phyloP scores from a whole-genome alignment of 257 asterid genomes.

The Mentha longifolia region DNA sequence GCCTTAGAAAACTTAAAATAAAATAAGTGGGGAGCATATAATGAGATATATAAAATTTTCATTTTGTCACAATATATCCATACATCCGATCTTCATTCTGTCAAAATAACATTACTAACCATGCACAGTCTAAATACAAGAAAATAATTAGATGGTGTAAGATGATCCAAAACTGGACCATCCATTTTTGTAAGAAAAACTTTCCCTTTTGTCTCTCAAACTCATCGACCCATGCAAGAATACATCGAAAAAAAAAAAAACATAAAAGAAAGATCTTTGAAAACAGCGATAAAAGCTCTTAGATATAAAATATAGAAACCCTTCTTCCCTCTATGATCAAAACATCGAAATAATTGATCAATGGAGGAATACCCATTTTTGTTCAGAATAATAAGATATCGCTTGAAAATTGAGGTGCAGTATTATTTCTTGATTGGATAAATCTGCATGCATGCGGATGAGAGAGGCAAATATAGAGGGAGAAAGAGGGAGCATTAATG shows the following conservation, averaged over 20 bases:
- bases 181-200: constrained; percentile 18
- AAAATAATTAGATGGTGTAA: constrained; percentile 4
- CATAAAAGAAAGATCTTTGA: not conserved
- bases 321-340: not conserved
- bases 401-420: not conserved
- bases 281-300: too few species aligned
- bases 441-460: constrained; percentile 27
- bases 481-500: constrained; percentile 28
- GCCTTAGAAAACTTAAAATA: too few species aligned
- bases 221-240: constrained; percentile 28
- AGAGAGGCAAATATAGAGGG: constrained; percentile 12
- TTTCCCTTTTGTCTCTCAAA: constrained; percentile 31
- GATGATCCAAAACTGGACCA: constrained; percentile 3
- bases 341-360: not conserved
- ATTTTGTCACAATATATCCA: too few species aligned
- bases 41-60: too few species aligned
- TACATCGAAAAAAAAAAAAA: not conserved
- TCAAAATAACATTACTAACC: not conserved
- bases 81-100: not conserved
- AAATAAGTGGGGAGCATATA: too few species aligned
- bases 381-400: constrained; percentile 15
- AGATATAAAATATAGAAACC: not conserved
- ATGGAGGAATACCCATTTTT: constrained; percentile 2
- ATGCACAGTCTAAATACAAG: not conserved
- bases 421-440: constrained; percentile 6